These are phyloP conservation scores for Phytophthora pseudosyringae DNA, from an alignment of 352 stramenopile species.

Conservation along the genomic window DNA sequence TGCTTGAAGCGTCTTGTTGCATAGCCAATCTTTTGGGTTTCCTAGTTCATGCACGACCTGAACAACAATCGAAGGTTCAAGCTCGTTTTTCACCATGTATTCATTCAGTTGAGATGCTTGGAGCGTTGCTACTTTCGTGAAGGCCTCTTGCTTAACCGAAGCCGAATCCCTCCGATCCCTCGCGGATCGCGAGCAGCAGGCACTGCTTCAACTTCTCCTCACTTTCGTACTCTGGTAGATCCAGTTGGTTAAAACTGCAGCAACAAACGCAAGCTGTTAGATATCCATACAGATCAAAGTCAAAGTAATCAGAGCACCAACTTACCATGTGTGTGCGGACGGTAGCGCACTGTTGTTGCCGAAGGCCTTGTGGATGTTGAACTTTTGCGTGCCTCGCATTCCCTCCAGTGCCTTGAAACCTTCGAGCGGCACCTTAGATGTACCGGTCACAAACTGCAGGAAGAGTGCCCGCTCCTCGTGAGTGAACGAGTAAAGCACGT, in stretches of 20 bases:
- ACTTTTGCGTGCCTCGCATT: constrained; percentile 99
- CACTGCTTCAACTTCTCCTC: constrained; percentile 98
- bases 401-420: constrained; percentile 98
- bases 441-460: constrained; percentile 94
- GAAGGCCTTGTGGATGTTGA: constrained; percentile 99
- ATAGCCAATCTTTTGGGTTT: too few relatives aligned
- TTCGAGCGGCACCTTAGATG: constrained; percentile 95
- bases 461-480: constrained; percentile 93
- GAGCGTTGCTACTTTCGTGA: constrained; percentile 7
- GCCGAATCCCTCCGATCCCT: constrained; percentile 97
- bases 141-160: constrained; percentile 91
- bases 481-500: constrained; percentile 89
- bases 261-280: constrained; percentile 26
- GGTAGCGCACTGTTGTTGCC: constrained; percentile 87
- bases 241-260: constrained; percentile 98
- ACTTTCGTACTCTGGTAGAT: constrained; percentile 98
- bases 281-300: constrained; percentile 9
- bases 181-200: constrained; percentile 97
- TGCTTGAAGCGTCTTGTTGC: background rate
- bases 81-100: constrained; percentile 5
- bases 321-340: constrained; percentile 97
- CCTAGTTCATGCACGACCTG: background rate
- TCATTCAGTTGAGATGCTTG: constrained; percentile 19
- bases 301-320: constrained; percentile 15
- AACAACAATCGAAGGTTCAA: background rate